These are phyloP conservation scores for Wickerhamiella infanticola DNA, from an alignment of 1,139 yeast genomes.

Conservation along the genomic window DNA sequence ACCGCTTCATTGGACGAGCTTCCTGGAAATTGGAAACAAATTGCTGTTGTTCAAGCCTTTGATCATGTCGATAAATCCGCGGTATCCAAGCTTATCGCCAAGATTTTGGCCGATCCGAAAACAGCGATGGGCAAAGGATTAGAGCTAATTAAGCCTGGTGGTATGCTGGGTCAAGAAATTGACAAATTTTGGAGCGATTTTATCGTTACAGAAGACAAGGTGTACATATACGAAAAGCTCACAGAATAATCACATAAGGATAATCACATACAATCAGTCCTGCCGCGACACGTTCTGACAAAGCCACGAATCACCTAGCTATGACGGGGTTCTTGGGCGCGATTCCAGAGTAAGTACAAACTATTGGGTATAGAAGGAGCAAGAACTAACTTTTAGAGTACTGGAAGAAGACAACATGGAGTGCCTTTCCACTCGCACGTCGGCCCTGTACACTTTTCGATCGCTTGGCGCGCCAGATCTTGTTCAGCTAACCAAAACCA, in stretches of 20 bases:
- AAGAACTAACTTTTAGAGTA: slow-evolving; percentile 10
- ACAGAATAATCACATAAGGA: no score
- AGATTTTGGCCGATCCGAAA: neutral
- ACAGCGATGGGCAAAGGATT: neutral
- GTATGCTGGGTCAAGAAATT: neutral
- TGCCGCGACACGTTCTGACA: neutral
- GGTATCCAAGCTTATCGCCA: neutral
- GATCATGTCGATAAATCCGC: neutral
- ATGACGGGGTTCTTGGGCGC: neutral
- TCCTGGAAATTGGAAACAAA: neutral
- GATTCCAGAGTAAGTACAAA: slow-evolving; percentile 3
- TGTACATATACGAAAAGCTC: neutral
- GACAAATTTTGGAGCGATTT: neutral
- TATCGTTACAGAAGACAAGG: neutral
- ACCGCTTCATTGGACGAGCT: neutral
- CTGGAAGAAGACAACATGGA: slow-evolving; percentile 36
- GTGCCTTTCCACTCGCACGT: slow-evolving; percentile 35
- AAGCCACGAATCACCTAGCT: neutral
- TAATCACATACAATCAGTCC: no score
- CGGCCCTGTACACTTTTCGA: slow-evolving; percentile 31
- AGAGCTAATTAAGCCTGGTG: neutral
- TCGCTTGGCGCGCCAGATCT: slow-evolving; percentile 84
- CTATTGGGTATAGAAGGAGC: neutral
- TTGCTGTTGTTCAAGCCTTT: neutral
- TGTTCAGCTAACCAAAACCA: slow-evolving; percentile 45